A percentile compares a stretch with the other conserved stretches of the same genome.
Evolutionary conservation across 805 yeast species (phyloP).

Genomic region (Spathaspora hagerdaliae): DNA sequence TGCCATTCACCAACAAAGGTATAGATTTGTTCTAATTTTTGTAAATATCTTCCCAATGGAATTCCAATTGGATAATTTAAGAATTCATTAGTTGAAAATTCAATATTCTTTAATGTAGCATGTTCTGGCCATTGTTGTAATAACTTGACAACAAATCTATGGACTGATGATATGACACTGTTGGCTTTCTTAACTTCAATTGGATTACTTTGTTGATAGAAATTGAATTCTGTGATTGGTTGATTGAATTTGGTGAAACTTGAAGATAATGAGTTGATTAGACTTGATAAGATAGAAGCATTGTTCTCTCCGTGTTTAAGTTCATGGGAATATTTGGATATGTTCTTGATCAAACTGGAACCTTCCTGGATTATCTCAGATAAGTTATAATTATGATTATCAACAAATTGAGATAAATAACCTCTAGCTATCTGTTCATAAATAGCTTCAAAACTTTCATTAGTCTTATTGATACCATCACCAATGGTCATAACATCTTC

Average conservation of each 20-base stretch:
- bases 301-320: constrained; percentile 11
- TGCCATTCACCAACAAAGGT: constrained; percentile 90
- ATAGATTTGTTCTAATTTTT: constrained; percentile 82
- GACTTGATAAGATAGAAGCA: constrained; percentile 18
- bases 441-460: constrained; percentile 38
- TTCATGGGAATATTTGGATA: constrained; percentile 5
- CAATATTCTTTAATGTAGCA: constrained; percentile 72
- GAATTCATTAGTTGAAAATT: constrained; percentile 62
- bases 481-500: constrained; percentile 54
- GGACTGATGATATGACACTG: constrained; percentile 31
- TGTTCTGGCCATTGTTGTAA: constrained; percentile 89
- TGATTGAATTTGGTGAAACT: constrained; percentile 7
- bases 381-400: not conserved
- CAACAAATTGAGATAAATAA: constrained; percentile 42
- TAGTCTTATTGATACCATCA: constrained; percentile 10
- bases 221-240: constrained; percentile 29
- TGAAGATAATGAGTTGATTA: constrained; percentile 14
- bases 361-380: constrained; percentile 39
- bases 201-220: constrained; percentile 62
- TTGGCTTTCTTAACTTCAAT: constrained; percentile 62
- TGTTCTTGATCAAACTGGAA: constrained; percentile 9
- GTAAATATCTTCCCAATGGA: constrained; percentile 74
- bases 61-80: constrained; percentile 56
- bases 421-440: constrained; percentile 46
- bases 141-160: constrained; percentile 36